Conservation (phyloP, 2,329 filamentous ascomycete genomes). For the Penicillium sp. region DNA sequence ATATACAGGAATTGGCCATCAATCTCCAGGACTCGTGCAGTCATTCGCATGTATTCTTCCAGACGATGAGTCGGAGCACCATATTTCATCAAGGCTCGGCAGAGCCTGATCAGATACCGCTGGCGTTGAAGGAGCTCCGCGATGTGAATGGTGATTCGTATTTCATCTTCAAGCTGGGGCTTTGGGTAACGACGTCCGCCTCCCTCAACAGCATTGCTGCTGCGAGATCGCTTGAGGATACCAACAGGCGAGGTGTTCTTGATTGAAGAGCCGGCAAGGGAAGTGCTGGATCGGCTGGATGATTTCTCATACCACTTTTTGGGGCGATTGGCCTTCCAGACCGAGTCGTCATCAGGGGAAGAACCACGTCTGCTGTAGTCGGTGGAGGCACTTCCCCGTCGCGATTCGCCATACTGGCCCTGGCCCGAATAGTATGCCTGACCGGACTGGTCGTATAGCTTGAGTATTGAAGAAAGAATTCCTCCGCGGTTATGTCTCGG, state of each 20-base stretch:
- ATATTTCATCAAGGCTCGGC: conserved; percentile 81
- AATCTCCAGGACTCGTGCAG: conserved; percentile 81
- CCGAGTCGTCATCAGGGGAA: conserved; percentile 29
- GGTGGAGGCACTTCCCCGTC: conserved; percentile 30
- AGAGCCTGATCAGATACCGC: conserved; percentile 79
- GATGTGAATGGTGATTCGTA: conserved; percentile 60
- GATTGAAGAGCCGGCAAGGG: conserved; percentile 28
- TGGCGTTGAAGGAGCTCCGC: conserved; percentile 73
- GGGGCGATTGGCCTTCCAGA: conserved; percentile 29
- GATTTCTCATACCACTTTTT: conserved; percentile 44
- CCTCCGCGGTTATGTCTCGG: conserved; percentile 70
- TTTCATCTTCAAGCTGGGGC: conserved; percentile 45
- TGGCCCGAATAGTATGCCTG: conserved; percentile 24
- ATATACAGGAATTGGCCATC: conserved; percentile 88
- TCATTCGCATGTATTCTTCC: conserved; percentile 88
- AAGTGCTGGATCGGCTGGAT: conserved; percentile 35
- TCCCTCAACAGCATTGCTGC: conserved; percentile 32
- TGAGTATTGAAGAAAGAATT: conserved; percentile 69
- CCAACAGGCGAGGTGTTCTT: conserved; percentile 30
- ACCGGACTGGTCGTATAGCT: conserved; percentile 59
- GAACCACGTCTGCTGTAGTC: conserved; percentile 30
- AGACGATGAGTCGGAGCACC: conserved; percentile 88
- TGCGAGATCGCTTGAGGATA: conserved; percentile 37
- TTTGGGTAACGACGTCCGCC: conserved; percentile 17
- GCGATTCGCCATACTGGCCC: conserved; percentile 29